Base-by-base conservation (phyloP, 2,329 filamentous ascomycete genomes). In the Zasmidium cellare region DNA sequence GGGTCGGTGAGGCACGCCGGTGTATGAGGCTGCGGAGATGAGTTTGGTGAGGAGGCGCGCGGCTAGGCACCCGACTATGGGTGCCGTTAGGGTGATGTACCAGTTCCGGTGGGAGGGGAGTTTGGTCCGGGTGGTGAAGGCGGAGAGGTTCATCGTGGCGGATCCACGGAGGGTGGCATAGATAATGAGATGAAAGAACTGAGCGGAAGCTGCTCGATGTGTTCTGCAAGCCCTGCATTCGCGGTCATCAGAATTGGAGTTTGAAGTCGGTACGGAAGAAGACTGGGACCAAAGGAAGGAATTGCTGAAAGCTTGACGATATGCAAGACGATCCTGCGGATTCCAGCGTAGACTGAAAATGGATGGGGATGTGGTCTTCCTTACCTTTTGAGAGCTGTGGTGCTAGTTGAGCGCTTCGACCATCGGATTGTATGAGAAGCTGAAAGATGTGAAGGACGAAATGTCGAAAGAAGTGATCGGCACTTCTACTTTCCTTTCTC, bases 81-180 rank as follows among this genome's bases (percentile, higher is more conserved):
- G 65, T 25, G 57, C 57, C 18, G 64, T 62, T n/a, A 67, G 48
- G 12, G 62, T 61, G 38, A 67, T 59, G 47, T 63, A 67, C 12
- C 66, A 24, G n/a, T 56, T 57, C 46, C 62, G 58, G 51, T 60
- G 51, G 23, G 57, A 55, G 20, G n/a, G 51, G 50, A 55, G 48
- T 9, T 46, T 51, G 1, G n/a, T 28, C 12, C 53, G 47, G 16
- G 56, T 47, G 22, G 58, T 19, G 24, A 53, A 41, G 35, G n/a
- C 11, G 11, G 6, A 31, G 48, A 18, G 53, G 23, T 16, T 47
- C 18, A 28, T 28, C 25, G 25, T 28, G 6, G 6, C 25, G 6
- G 25, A 6, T 11, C 25, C 25, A 28, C n/a, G n/a, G n/a, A n/a
- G n/a, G n/a, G n/a, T n/a, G n/a, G n/a, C n/a, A n/a, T n/a, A n/a